phyloP scores from a whole-genome alignment of 495 filamentous ascomycete species.

The Lophiotrema nucula region DNA sequence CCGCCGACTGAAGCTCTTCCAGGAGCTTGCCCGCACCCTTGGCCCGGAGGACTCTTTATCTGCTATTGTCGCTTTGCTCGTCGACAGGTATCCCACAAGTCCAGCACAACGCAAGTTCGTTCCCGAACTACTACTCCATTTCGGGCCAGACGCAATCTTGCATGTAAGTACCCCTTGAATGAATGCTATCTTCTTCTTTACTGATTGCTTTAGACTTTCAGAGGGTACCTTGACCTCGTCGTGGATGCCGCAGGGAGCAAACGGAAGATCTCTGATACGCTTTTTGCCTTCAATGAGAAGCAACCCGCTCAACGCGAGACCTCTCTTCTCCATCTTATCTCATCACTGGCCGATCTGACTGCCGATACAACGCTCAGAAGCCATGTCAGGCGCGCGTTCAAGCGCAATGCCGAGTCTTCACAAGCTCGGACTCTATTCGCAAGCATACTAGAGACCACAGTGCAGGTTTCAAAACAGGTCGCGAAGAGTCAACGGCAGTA shows the following conservation, averaged over 20 bases:
- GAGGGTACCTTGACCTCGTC: constrained; percentile 64
- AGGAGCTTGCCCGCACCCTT: constrained; percentile 74
- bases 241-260: constrained; percentile 70
- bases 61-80: constrained; percentile 67
- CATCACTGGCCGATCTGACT: constrained; percentile 57
- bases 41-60: constrained; percentile 80
- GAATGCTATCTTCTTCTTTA: no score
- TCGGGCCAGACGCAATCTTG: constrained; percentile 58
- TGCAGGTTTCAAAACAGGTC: constrained; percentile 32
- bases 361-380: constrained; percentile 44
- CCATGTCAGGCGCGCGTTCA: constrained; percentile 27
- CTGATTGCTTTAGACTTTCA: constrained; percentile 24
- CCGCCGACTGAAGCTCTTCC: constrained; percentile 75
- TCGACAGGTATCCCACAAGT: constrained; percentile 62
- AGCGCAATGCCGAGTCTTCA: neutral
- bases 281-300: constrained; percentile 66
- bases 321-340: constrained; percentile 62
- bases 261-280: constrained; percentile 61
- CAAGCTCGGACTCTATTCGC: constrained; percentile 32
- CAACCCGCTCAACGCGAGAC: constrained; percentile 58
- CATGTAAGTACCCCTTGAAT: constrained; percentile 34
- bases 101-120: constrained; percentile 54
- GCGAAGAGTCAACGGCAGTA: constrained; percentile 43
- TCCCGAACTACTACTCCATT: constrained; percentile 52
- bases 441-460: constrained; percentile 56